phyloP scores from a whole-genome alignment of 2,329 filamentous ascomycete genomes.

The Sporothrix inflata region DNA sequence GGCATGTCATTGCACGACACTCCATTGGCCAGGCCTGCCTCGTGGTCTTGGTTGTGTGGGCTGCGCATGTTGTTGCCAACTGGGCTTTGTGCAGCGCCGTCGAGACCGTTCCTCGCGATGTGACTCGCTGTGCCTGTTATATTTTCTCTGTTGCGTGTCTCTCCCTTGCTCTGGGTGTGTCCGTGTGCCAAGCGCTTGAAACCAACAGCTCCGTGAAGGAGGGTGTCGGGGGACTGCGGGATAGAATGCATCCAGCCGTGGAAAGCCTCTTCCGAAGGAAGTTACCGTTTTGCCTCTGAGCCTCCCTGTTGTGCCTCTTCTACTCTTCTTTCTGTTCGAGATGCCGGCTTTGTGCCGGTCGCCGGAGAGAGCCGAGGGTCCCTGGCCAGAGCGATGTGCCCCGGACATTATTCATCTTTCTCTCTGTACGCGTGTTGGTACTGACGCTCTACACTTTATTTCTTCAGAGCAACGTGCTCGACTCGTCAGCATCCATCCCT shows the following conservation, averaged over 20 bases:
- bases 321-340: background rate
- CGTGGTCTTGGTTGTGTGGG: background rate
- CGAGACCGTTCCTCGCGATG: background rate
- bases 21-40: background rate
- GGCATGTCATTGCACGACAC: background rate
- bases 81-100: background rate
- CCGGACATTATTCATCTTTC: slow-evolving; percentile 9
- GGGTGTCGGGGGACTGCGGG: background rate
- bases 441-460: background rate
- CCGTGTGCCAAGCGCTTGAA: background rate
- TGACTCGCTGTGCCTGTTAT: background rate
- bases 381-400: background rate
- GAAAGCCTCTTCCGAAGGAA: slow-evolving; percentile 3
- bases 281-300: too few species aligned
- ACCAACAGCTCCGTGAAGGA: slow-evolving; percentile 20
- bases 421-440: background rate
- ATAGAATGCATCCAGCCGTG: background rate
- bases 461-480: background rate
- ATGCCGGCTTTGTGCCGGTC: background rate
- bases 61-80: background rate
- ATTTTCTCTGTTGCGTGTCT: background rate
- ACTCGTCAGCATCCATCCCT: background rate
- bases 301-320: background rate
- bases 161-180: background rate
- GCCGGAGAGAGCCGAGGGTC: background rate